phyloP scores from a whole-genome alignment of 345 rosid genomes.

The Melaleuca alternifolia region DNA sequence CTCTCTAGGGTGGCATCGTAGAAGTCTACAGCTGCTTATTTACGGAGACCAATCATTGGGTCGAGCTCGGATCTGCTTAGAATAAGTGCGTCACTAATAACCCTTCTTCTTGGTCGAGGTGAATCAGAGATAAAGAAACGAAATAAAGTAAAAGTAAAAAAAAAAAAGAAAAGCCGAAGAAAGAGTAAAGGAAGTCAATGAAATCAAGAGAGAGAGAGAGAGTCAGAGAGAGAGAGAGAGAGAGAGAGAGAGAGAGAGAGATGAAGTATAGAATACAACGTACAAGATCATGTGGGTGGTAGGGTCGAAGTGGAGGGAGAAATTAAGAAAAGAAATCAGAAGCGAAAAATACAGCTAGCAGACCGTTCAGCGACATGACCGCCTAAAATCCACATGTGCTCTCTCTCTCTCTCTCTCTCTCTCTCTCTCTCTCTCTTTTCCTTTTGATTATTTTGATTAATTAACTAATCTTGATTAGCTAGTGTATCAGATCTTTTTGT shows the following conservation, averaged over 20 bases:
- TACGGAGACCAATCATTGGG: background rate
- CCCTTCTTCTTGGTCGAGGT: background rate
- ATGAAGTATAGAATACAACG: background rate
- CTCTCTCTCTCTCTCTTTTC: background rate
- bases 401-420: background rate
- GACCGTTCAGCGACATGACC: background rate
- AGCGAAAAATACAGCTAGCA: background rate
- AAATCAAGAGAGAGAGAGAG: background rate
- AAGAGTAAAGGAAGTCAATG: background rate
- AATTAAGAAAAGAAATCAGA: background rate
- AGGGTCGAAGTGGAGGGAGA: background rate
- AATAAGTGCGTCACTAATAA: background rate
- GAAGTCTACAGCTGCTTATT: background rate
- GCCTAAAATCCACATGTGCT: background rate
- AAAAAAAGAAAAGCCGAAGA: background rate
- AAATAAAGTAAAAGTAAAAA: background rate
- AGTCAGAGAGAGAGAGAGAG: no score
- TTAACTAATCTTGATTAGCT: background rate
- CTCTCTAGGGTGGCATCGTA: background rate
- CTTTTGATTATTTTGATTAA: background rate
- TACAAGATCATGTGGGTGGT: background rate
- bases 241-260: no score
- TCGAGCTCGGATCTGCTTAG: background rate
- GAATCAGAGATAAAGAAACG: background rate
- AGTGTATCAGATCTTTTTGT: background rate